Percentiles rank a stretch among this genome's conserved stretches.
These are phyloP conservation scores for Clavulina sp. DNA, from an alignment of 768 basidiomycete species.

Conservation along the genomic window DNA sequence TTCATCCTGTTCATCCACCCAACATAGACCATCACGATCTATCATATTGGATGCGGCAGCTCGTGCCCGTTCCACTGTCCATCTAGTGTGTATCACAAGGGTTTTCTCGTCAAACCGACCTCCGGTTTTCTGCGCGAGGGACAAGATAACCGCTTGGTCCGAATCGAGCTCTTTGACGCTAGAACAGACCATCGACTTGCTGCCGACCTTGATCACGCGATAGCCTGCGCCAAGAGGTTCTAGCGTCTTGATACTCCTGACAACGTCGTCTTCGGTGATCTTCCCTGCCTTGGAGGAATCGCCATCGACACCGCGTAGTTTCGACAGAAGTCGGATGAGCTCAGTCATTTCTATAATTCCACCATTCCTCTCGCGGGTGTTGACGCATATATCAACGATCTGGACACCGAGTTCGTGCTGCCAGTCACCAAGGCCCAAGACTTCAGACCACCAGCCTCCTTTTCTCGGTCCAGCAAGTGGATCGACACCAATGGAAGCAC, in stretches of 20 bases:
- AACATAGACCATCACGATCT: constrained; percentile 77
- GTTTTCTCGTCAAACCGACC: constrained; percentile 53
- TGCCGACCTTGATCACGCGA: constrained; percentile 58
- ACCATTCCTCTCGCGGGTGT: constrained; percentile 76
- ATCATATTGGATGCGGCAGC: constrained; percentile 81
- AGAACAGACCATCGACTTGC: constrained; percentile 63
- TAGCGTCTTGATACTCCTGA: constrained; percentile 69
- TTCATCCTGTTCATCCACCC: constrained; percentile 85
- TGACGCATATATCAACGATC: constrained; percentile 82
- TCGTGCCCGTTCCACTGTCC: constrained; percentile 61
- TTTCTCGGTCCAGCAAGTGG: constrained; percentile 73
- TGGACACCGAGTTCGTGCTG: constrained; percentile 91
- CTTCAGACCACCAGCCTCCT: constrained; percentile 84
- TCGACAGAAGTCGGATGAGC: constrained; percentile 58
- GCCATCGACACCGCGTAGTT: constrained; percentile 41
- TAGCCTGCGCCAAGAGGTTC: constrained; percentile 86
- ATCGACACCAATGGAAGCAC: constrained; percentile 84
- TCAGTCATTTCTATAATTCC: constrained; percentile 84
- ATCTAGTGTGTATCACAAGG: constrained; percentile 38
- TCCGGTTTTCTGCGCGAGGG: constrained; percentile 52
- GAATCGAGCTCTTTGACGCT: constrained; percentile 82
- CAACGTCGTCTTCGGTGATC: constrained; percentile 74
- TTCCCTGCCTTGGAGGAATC: constrained; percentile 27
- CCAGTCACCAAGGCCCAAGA: constrained; percentile 82
- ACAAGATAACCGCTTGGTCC: constrained; percentile 61